These are phyloP conservation scores for Cucurbita maxima DNA, from an alignment of 306 rosid genomes.

Conservation along the genomic window DNA sequence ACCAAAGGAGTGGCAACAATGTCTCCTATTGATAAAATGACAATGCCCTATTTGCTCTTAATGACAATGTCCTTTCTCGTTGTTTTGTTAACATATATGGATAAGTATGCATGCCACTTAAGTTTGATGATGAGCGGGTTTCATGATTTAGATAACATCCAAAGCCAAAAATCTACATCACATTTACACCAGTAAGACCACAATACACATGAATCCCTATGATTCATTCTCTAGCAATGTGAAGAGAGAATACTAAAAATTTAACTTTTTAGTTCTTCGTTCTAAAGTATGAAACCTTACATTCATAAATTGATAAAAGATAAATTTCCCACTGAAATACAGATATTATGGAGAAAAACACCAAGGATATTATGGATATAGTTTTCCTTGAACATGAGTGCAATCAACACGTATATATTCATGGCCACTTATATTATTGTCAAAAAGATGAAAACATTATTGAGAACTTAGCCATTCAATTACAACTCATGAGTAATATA, in stretches of 20 bases:
- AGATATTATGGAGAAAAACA: not conserved
- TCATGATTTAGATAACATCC: too few relatives aligned
- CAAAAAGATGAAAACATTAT: not conserved
- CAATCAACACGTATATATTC: not conserved
- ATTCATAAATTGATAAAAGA: not conserved
- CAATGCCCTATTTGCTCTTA: not conserved
- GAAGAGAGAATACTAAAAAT: not conserved
- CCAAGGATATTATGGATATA: not conserved
- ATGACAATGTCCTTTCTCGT: not conserved
- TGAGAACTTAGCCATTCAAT: not conserved
- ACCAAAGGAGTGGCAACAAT: not conserved
- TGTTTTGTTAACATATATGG: too few relatives aligned
- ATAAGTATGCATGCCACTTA: too few relatives aligned
- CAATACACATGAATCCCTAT: not conserved
- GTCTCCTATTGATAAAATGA: not conserved
- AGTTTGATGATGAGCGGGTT: too few relatives aligned
- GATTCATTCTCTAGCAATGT: not conserved
- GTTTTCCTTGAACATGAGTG: not conserved
- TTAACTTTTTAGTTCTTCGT: not conserved
- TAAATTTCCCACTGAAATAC: not conserved
- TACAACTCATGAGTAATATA: not conserved
- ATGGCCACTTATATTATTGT: not conserved
- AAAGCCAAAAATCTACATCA: not conserved
- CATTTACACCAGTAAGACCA: not conserved
- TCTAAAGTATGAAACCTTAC: not conserved